These are phyloP conservation scores for Madurella fahalii DNA, from an alignment of 2,329 filamentous ascomycete species.

Conservation along the genomic window DNA sequence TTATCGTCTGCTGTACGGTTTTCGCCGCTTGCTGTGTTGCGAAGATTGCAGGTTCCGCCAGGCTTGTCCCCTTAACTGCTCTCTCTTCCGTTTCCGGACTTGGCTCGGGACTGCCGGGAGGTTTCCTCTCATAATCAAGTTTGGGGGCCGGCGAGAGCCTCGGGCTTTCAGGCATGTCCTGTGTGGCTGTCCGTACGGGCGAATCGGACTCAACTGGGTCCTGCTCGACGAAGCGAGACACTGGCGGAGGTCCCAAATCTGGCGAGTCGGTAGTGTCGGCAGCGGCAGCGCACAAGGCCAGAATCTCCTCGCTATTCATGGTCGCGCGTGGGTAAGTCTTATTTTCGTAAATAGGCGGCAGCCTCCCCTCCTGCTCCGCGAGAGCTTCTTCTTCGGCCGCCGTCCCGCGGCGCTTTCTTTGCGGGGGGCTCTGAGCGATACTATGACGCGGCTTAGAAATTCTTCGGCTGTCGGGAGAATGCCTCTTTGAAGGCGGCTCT, in stretches of 20 bases:
- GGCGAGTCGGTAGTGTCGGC: slow-evolving; percentile 56
- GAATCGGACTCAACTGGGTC: slow-evolving; percentile 53
- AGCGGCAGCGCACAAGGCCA: slow-evolving; percentile 51
- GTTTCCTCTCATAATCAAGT: slow-evolving; percentile 23
- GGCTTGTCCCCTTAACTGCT: slow-evolving; percentile 1
- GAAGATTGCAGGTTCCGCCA: background rate
- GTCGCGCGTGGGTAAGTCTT: slow-evolving; percentile 65
- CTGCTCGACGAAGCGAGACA: slow-evolving; percentile 55
- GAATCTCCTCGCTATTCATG: slow-evolving; percentile 59
- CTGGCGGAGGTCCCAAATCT: slow-evolving; percentile 62
- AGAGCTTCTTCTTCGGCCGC: slow-evolving; percentile 50
- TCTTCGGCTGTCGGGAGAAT: slow-evolving; percentile 39
- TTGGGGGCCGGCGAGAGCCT: slow-evolving; percentile 16
- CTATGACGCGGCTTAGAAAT: slow-evolving; percentile 32
- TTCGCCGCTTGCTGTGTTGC: background rate
- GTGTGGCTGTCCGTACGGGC: slow-evolving; percentile 31
- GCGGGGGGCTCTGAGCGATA: slow-evolving; percentile 45
- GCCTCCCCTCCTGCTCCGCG: slow-evolving; percentile 48
- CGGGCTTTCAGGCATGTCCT: slow-evolving; percentile 7
- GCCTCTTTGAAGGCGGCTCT: slow-evolving; percentile 52
- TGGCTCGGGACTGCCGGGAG: slow-evolving; percentile 11
- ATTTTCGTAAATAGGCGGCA: slow-evolving; percentile 67
- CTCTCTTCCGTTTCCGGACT: slow-evolving; percentile 4
- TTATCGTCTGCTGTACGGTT: slow-evolving; percentile 27
- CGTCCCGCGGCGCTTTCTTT: slow-evolving; percentile 51